phyloP scores from a whole-genome alignment of 495 filamentous ascomycete species.

The Tetracladium marchalianum region DNA sequence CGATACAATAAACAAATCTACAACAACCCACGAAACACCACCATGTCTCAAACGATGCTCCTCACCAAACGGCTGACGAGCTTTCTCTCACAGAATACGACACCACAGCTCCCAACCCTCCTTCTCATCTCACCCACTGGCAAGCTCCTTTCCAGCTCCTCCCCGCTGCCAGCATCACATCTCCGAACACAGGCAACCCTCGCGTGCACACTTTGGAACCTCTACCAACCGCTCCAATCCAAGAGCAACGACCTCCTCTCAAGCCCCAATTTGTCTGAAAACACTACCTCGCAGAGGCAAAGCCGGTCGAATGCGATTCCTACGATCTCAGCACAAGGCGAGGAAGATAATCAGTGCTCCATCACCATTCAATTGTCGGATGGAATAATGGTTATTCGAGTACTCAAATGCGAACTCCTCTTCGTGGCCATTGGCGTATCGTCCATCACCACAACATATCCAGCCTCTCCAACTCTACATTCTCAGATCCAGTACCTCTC shows the following conservation, averaged over 20 bases:
- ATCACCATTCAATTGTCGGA: constrained; percentile 38
- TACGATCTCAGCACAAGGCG: neutral
- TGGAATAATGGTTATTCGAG: constrained; percentile 37
- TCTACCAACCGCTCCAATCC: constrained; percentile 15
- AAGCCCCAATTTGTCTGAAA: neutral
- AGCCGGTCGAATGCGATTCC: neutral
- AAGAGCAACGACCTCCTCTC: neutral
- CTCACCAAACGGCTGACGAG: constrained; percentile 19
- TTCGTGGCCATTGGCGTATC: constrained; percentile 43
- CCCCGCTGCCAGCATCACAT: constrained; percentile 15
- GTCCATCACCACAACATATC: neutral
- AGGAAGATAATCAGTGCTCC: constrained; percentile 13
- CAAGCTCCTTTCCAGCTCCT: constrained; percentile 19
- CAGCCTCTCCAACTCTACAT: neutral
- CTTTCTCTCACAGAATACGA: constrained; percentile 17
- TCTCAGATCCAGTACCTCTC: constrained; percentile 1
- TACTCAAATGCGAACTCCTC: constrained; percentile 37
- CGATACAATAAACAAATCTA: too few relatives aligned
- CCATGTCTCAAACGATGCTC: constrained; percentile 19
- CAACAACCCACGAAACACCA: neutral
- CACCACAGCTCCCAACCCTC: constrained; percentile 17
- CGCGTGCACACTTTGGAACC: constrained; percentile 19
- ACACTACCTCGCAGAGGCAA: neutral
- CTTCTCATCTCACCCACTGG: constrained; percentile 20
- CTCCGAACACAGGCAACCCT: constrained; percentile 23